Percentiles rank a stretch among this genome's conserved stretches.
These are phyloP conservation scores for Zasmidium angulare DNA, from an alignment of 2,329 filamentous ascomycete genomes.

Conservation along the genomic window DNA sequence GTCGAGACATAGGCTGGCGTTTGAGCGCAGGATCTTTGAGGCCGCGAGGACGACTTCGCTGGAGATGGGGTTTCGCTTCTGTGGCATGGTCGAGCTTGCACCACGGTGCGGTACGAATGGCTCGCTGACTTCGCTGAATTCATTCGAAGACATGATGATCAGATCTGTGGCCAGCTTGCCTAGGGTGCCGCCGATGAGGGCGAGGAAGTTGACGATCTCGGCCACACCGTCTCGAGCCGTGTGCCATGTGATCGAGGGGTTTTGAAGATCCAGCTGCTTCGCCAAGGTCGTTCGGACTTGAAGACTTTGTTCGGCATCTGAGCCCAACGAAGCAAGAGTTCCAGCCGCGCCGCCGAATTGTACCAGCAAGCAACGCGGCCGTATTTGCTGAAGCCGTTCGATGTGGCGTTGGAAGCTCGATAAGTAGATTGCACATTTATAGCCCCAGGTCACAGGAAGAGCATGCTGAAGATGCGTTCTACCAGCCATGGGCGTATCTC, in stretches of 20 bases:
- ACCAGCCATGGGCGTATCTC: slow-evolving; percentile 29
- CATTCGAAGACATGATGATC: slow-evolving; percentile 33
- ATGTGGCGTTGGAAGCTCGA: slow-evolving; percentile 31
- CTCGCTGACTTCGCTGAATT: slow-evolving; percentile 32
- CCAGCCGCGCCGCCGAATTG: slow-evolving; percentile 36
- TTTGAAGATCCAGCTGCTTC: slow-evolving; percentile 22
- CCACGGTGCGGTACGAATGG: slow-evolving; percentile 55
- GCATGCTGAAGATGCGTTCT: slow-evolving; percentile 35
- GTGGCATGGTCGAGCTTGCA: slow-evolving; percentile 58
- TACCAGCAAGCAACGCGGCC: slow-evolving; percentile 28
- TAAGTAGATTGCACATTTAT: slow-evolving; percentile 34
- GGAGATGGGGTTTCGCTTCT: slow-evolving; percentile 40
- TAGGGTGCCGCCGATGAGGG: slow-evolving; percentile 28
- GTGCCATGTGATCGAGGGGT: slow-evolving; percentile 35
- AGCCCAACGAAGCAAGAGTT: slow-evolving; percentile 29
- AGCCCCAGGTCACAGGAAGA: slow-evolving; percentile 35
- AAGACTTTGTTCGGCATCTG: slow-evolving; percentile 15
- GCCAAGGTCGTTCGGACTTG: slow-evolving; percentile 26
- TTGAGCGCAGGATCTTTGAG: slow-evolving; percentile 29
- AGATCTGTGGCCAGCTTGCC: slow-evolving; percentile 34
- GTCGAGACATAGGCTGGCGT: slow-evolving; percentile 27
- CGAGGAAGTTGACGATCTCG: slow-evolving; percentile 30
- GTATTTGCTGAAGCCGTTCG: slow-evolving; percentile 26
- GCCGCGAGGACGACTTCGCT: slow-evolving; percentile 31
- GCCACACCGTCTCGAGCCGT: slow-evolving; percentile 33